Evolutionary conservation across 2,329 filamentous ascomycete genomes (phyloP).

Genomic region (Rhynchosporium graminicola): DNA sequence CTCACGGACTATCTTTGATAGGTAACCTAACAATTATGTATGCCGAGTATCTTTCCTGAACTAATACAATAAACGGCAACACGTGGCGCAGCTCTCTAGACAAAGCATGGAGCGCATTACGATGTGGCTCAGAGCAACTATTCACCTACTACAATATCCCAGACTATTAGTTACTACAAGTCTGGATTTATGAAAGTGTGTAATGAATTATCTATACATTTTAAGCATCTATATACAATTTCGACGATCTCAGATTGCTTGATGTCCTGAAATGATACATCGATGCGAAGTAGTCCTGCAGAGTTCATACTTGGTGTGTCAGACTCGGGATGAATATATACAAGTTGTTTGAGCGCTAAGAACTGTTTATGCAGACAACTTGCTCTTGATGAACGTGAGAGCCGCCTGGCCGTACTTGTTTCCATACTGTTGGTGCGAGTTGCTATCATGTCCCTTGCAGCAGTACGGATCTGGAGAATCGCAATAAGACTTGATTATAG

Average conservation of each 20-base stretch:
- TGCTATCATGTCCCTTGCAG: constrained; percentile 57
- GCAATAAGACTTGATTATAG: constrained; percentile 61
- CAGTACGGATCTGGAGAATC: constrained; percentile 62
- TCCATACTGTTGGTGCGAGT: constrained; percentile 59
- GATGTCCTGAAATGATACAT: neutral
- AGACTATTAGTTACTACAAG: neutral
- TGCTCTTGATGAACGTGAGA: constrained; percentile 56
- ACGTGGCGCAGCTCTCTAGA: neutral
- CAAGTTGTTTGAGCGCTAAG: neutral
- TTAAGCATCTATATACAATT: too few species aligned
- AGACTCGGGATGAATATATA: neutral
- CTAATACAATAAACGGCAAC: neutral
- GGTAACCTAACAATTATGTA: too few species aligned
- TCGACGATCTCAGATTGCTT: neutral
- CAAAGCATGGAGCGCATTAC: neutral
- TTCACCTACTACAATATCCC: neutral
- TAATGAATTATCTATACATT: too few species aligned
- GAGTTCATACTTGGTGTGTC: too few species aligned
- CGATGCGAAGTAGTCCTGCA: neutral
- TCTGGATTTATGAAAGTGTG: too few species aligned
- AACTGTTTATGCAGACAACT: constrained; percentile 40
- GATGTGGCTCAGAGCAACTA: constrained; percentile 1
- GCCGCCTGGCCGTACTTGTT: constrained; percentile 57
- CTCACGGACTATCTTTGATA: too few species aligned
- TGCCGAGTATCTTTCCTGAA: too few species aligned